Base-by-base conservation (phyloP, 139 green algal genomes). In the Coccomyxa sp. region DNA sequence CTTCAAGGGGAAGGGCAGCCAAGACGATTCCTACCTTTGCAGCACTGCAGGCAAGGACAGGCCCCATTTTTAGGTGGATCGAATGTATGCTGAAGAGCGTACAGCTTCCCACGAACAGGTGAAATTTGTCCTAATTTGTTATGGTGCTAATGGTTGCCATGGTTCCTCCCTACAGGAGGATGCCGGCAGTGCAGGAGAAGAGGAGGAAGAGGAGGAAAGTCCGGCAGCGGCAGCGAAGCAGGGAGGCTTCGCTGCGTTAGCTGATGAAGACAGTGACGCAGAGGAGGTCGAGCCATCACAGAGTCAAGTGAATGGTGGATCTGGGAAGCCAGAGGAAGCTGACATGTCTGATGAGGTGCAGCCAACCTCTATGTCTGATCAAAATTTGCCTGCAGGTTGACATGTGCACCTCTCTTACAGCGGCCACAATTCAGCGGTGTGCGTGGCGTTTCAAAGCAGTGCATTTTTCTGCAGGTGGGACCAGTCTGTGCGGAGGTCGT, bases 401-500 rank as follows among this genome's bases (percentile, higher is more conserved):
- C 31, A 3, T 77, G 71, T 38, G 14, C 27, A 77, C 9, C 25
- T 74, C 12, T n/a, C n/a, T 31, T 30, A 38, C 1, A 77, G 38
- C 38, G 38, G 38, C 38, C 4, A 32, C 71, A 77, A 77, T 3
- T n/a, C 71, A 38, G 27, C 14, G 28, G 71, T 51, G 14, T 12
- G 14, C 71, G 4, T 31, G 21, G 10, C 45, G 71, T 77, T 12
- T 71, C 18, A 21, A 71, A 28, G 63, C 63, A 71, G 63, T 21
- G 63, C 18, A 71, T 71, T 51, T 51, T 51, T 51, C 66, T 74
- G 66, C 66, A 74, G 66, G 66, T 74, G 21, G 71, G n/a, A 28
- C 83, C 90, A 25, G 76, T 88, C 28, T 38, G 90, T 27, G 90
- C 85, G 0, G 84, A 90, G 83, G 63, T 92, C 11, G 68, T 87